phyloP scores from a whole-genome alignment of 75 land plant species.

The Isoetes taiwanensis region DNA sequence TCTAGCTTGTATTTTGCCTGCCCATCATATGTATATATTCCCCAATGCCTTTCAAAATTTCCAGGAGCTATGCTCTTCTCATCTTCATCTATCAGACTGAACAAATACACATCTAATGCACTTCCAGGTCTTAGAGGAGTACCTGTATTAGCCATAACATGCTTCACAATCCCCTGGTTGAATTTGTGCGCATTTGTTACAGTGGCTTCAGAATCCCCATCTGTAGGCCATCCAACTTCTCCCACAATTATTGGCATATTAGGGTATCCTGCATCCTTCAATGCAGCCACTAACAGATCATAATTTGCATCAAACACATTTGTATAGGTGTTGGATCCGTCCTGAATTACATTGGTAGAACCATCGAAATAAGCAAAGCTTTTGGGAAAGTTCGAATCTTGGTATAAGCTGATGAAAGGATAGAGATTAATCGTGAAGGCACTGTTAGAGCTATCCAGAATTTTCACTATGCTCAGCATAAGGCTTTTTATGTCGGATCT shows the following conservation, averaged over 20 bases:
- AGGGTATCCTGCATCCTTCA: neutral
- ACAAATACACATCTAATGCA: neutral
- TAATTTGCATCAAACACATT: conserved; percentile 3
- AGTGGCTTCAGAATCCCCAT: neutral
- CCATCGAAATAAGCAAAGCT: neutral
- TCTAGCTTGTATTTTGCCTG: neutral
- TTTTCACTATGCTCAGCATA: neutral
- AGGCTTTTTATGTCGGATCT: neutral
- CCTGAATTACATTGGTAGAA: neutral
- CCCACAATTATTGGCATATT: conserved; percentile 4
- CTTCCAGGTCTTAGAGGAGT: neutral
- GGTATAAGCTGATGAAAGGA: conserved; percentile 4
- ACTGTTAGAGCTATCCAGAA: neutral
- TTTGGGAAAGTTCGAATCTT: neutral
- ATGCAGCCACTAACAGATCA: neutral
- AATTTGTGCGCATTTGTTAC: neutral
- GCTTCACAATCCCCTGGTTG: conserved; percentile 4
- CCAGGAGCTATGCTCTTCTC: conserved; percentile 6
- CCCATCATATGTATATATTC: conserved; percentile 1
- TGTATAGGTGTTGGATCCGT: conserved; percentile 2
- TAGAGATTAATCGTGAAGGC: conserved; percentile 3
- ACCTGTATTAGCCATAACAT: neutral
- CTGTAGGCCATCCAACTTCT: conserved; percentile 2
- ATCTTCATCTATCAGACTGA: conserved; percentile 1
- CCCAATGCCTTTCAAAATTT: conserved; percentile 6